Percentiles rank a stretch among this genome's conserved stretches.
These are phyloP conservation scores for Monosporascus sp. DNA, from an alignment of 2,329 filamentous ascomycete genomes.

Conservation along the genomic window DNA sequence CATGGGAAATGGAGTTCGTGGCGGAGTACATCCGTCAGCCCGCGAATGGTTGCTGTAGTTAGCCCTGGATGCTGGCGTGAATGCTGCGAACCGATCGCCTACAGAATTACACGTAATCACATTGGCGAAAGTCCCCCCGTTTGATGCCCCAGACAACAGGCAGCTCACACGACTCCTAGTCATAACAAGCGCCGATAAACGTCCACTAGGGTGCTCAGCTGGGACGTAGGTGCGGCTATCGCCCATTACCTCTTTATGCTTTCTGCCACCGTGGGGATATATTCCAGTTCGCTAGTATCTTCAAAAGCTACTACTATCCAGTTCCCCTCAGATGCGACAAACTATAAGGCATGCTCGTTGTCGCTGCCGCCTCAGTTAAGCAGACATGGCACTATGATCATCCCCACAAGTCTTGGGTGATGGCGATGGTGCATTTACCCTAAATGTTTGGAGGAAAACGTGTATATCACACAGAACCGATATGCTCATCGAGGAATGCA, in stretches of 20 bases:
- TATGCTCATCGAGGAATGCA: no score
- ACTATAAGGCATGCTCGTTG: no score
- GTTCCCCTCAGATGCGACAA: no score
- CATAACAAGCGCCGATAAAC: background rate
- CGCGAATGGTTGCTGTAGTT: constrained; percentile 38
- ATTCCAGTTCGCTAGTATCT: no score
- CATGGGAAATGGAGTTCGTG: constrained; percentile 33
- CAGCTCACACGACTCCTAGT: background rate
- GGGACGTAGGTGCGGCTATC: constrained; percentile 38
- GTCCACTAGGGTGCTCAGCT: constrained; percentile 21
- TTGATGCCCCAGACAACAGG: constrained; percentile 30
- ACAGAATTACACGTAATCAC: constrained; percentile 39
- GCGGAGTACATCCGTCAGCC: constrained; percentile 31
- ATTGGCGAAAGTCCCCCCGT: constrained; percentile 43
- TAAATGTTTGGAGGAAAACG: no score
- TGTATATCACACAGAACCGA: no score
- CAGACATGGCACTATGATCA: no score
- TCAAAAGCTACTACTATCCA: no score
- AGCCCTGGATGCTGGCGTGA: constrained; percentile 39
- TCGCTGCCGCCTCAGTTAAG: no score
- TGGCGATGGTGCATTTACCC: no score
- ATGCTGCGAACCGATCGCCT: constrained; percentile 37
- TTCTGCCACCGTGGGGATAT: no score
- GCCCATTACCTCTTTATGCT: constrained; percentile 18
- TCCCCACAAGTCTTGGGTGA: no score